Evolutionary conservation across 768 basidiomycete species (phyloP).

Genomic region (Tylopilus intermedius): DNA sequence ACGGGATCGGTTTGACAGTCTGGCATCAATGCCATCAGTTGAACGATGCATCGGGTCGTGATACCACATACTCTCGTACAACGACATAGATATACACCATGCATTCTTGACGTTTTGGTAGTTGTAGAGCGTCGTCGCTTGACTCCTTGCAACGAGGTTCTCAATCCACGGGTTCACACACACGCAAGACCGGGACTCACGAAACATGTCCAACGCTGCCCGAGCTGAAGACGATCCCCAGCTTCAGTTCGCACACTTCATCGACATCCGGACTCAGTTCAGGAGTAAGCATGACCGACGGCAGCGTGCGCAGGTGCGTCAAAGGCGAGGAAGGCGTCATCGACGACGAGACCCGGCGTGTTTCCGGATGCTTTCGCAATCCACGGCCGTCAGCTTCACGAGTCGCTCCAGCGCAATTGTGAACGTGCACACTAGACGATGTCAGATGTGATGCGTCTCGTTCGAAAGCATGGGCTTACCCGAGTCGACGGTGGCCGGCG

Average conservation of each 20-base stretch:
- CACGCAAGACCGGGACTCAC: constrained; percentile 32
- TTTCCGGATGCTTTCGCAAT: constrained; percentile 51
- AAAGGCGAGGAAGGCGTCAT: constrained; percentile 38
- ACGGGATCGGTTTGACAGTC: constrained; percentile 69
- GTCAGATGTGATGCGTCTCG: constrained; percentile 22
- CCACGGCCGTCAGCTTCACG: constrained; percentile 42
- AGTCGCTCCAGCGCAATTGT: constrained; percentile 49
- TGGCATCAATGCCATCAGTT: constrained; percentile 24
- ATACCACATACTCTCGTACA: constrained; percentile 55
- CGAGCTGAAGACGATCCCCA: constrained; percentile 43
- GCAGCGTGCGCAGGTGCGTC: constrained; percentile 51
- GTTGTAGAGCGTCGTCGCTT: constrained; percentile 40
- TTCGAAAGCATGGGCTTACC: constrained; percentile 15
- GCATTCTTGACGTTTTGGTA: constrained; percentile 34
- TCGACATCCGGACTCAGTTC: constrained; percentile 71
- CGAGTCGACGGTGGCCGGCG: constrained; percentile 17
- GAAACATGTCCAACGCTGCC: constrained; percentile 45
- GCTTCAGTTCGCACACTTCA: constrained; percentile 52
- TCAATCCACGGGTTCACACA: not conserved
- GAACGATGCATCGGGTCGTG: not conserved
- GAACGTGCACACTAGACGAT: constrained; percentile 42
- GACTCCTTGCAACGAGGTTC: constrained; percentile 9
- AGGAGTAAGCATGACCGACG: constrained; percentile 64
- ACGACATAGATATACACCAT: constrained; percentile 79
- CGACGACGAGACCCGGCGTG: constrained; percentile 37